Percentiles rank a stretch among this genome's conserved stretches.
These are phyloP conservation scores for Fusarium napiforme DNA, from an alignment of 2,329 filamentous ascomycete genomes.

Conservation along the genomic window DNA sequence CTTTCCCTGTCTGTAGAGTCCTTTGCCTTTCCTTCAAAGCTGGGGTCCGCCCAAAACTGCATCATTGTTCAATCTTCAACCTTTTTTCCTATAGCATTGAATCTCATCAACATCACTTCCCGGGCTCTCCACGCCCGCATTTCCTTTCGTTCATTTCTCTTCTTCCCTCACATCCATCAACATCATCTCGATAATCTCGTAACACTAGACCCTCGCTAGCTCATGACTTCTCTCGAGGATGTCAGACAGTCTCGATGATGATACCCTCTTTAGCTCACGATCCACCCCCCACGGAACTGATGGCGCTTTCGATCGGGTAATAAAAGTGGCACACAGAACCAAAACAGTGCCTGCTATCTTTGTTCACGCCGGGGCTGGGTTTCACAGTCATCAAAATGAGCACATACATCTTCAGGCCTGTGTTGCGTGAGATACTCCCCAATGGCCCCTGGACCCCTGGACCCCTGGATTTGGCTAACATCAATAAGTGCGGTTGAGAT, in stretches of 20 bases:
- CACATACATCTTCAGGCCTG: conserved; percentile 85
- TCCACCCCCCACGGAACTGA: conserved; percentile 58
- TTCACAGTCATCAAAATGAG: conserved; percentile 90
- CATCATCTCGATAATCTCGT: neutral
- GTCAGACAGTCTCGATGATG: conserved; percentile 45
- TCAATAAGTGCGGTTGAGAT: conserved; percentile 80
- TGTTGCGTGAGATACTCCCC: conserved; percentile 73
- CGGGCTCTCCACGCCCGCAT: neutral
- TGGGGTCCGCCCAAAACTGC: neutral
- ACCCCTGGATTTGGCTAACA: conserved; percentile 9
- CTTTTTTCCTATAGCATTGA: conserved; percentile 16
- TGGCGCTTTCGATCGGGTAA: conserved; percentile 55
- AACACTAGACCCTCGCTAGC: conserved; percentile 1
- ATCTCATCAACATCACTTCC: conserved; percentile 12
- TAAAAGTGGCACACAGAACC: conserved; percentile 49
- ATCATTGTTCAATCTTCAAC: conserved; percentile 1
- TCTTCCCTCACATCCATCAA: neutral
- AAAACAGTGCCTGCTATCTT: conserved; percentile 78
- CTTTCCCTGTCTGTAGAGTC: neutral
- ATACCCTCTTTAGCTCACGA: conserved; percentile 56
- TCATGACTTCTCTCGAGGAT: conserved; percentile 47
- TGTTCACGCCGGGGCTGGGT: conserved; percentile 94
- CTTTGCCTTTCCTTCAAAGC: neutral
- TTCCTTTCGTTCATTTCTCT: neutral
- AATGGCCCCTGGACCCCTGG: neutral